These are phyloP conservation scores for Phaeophleospora eucalypticola DNA, from an alignment of 2,329 filamentous ascomycete genomes.

Conservation along the genomic window DNA sequence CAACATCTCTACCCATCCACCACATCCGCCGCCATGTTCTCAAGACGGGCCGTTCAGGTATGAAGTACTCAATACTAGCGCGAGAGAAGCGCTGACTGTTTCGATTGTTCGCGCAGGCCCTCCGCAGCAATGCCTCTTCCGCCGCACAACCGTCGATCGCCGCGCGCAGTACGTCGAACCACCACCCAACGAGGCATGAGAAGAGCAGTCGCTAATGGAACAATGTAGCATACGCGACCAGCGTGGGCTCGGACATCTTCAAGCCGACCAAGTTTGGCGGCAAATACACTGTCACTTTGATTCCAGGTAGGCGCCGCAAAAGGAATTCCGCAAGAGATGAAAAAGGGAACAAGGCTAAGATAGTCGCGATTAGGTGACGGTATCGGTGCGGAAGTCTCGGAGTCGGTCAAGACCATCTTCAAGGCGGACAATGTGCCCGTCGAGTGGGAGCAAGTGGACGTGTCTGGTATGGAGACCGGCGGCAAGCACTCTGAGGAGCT, in stretches of 20 bases:
- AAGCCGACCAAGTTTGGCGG: constrained; percentile 98
- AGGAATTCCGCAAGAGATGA: constrained; percentile 19
- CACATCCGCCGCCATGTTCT: constrained; percentile 20
- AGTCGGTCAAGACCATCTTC: constrained; percentile 98
- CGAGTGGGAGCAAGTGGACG: constrained; percentile 98
- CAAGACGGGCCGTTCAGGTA: constrained; percentile 24
- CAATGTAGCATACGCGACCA: constrained; percentile 65
- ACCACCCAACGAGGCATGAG: constrained; percentile 3
- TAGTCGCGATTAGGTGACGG: constrained; percentile 63
- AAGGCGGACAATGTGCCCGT: constrained; percentile 98
- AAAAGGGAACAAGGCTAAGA: constrained; percentile 17
- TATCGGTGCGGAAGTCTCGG: constrained; percentile 95
- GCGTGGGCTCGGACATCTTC: constrained; percentile 91
- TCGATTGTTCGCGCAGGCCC: constrained; percentile 41
- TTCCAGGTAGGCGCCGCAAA: constrained; percentile 64
- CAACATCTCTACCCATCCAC: too few species aligned
- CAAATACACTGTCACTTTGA: constrained; percentile 98
- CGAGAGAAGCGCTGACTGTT: constrained; percentile 2
- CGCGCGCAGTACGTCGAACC: constrained; percentile 49
- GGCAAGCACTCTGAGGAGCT: constrained; percentile 87
- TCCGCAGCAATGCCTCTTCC: constrained; percentile 51
- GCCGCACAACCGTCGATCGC: constrained; percentile 46
- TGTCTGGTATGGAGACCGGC: constrained; percentile 81
- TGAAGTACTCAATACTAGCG: not conserved
- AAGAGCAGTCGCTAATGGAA: constrained; percentile 11